Evolutionary conservation across 1,284 basidiomycete species (phyloP).

Genomic region (Bjerkandera adusta): DNA sequence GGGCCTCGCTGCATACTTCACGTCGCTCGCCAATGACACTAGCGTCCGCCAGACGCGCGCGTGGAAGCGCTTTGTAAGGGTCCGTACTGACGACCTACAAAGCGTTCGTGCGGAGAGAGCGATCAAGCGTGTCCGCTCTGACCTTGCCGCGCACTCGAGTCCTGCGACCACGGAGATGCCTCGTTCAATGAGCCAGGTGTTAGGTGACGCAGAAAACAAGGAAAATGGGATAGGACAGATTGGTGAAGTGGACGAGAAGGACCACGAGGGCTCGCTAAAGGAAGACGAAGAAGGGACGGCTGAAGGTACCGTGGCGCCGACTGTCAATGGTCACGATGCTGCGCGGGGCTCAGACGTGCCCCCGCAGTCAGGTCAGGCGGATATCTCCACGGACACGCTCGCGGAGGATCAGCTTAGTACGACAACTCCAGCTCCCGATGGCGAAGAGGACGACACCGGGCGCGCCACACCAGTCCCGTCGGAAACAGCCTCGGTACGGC

Average conservation of each 20-base stretch:
- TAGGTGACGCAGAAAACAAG: slow-evolving; percentile 22
- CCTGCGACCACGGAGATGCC: slow-evolving; percentile 28
- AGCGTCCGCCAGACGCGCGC: slow-evolving; percentile 60
- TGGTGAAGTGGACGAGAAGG: not conserved
- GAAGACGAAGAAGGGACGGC: slow-evolving; percentile 6
- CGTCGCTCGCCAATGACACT: slow-evolving; percentile 68
- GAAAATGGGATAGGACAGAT: not conserved
- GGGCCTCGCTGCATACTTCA: slow-evolving; percentile 78
- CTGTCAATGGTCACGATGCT: slow-evolving; percentile 8
- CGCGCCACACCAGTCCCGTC: slow-evolving; percentile 39
- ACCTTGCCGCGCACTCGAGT: slow-evolving; percentile 68
- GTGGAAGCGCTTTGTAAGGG: slow-evolving; percentile 86
- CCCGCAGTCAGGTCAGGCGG: slow-evolving; percentile 5
- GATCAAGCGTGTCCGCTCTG: slow-evolving; percentile 83
- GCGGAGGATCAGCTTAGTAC: slow-evolving; percentile 14
- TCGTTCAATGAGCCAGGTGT: slow-evolving; percentile 30
- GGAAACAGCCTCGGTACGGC: slow-evolving; percentile 29
- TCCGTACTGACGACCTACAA: slow-evolving; percentile 83
- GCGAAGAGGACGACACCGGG: slow-evolving; percentile 27
- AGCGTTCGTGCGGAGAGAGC: slow-evolving; percentile 84
- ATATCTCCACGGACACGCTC: slow-evolving; percentile 13
- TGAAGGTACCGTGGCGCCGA: not conserved
- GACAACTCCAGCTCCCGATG: slow-evolving; percentile 1
- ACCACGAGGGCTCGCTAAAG: not conserved
- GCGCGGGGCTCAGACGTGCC: not conserved